These are phyloP conservation scores for Psilocybe mexicana DNA, from an alignment of 1,284 basidiomycete genomes.

Conservation along the genomic window DNA sequence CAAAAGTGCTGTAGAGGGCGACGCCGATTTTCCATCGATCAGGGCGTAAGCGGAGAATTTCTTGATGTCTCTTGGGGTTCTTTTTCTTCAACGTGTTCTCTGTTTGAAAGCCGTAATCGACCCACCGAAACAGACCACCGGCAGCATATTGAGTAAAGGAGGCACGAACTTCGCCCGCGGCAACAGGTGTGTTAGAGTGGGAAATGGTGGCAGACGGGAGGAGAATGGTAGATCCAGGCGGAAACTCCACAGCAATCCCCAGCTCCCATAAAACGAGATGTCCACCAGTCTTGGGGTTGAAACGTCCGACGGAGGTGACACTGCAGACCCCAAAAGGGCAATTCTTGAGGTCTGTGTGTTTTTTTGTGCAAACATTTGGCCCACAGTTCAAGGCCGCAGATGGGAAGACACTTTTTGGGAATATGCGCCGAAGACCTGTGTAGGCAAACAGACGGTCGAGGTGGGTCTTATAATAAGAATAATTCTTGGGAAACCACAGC, in stretches of 20 bases:
- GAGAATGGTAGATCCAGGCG: not conserved
- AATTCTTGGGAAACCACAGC: not conserved
- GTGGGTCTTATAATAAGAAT: not conserved
- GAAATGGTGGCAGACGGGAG: not conserved
- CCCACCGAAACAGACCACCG: not conserved
- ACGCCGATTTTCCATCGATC: not conserved
- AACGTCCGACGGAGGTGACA: not conserved
- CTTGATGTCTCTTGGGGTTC: not conserved
- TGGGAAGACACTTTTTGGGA: not conserved
- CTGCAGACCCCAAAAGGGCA: not conserved
- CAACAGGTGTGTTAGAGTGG: not conserved
- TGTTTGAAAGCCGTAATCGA: not conserved
- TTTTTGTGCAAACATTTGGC: not conserved
- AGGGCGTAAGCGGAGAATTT: not conserved
- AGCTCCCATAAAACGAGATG: slow-evolving; percentile 1
- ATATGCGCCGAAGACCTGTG: not conserved
- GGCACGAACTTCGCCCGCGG: not conserved
- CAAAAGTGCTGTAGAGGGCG: not conserved
- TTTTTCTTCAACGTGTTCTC: not conserved
- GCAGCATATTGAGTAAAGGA: not conserved
- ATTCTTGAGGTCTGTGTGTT: not conserved
- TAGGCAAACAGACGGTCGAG: not conserved
- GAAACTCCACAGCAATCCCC: slow-evolving; percentile 1
- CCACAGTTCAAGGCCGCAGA: not conserved
- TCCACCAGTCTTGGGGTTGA: not conserved